These are phyloP conservation scores for Endogone sp. DNA, from an alignment of 192 early-diverging fungal species.

Conservation along the genomic window DNA sequence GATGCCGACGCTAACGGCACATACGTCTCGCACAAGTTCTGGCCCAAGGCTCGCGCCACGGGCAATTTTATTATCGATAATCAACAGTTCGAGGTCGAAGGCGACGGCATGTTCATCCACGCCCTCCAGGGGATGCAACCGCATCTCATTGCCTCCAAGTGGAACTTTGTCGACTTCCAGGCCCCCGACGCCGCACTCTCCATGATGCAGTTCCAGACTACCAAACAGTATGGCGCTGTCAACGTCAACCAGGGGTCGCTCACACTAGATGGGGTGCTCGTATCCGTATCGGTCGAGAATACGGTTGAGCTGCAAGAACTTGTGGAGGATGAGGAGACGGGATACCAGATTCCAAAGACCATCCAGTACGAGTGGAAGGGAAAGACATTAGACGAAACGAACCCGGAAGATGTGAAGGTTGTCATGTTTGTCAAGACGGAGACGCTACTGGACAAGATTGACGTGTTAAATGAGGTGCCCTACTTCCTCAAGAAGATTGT, in stretches of 20 bases:
- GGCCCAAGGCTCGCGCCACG: slow-evolving; percentile 68
- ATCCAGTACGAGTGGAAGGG: slow-evolving; percentile 77
- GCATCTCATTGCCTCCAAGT: slow-evolving; percentile 75
- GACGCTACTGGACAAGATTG: slow-evolving; percentile 77
- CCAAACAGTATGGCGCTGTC: slow-evolving; percentile 61
- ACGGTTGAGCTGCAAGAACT: slow-evolving; percentile 57
- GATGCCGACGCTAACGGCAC: slow-evolving; percentile 41
- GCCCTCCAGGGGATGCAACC: slow-evolving; percentile 86
- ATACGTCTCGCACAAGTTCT: slow-evolving; percentile 78
- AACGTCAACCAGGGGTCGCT: slow-evolving; percentile 72
- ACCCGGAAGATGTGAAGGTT: slow-evolving; percentile 60
- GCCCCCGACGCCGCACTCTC: slow-evolving; percentile 54
- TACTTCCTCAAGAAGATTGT: slow-evolving; percentile 87
- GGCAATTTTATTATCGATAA: slow-evolving; percentile 74
- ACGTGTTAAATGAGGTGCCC: slow-evolving; percentile 88
- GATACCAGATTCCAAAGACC: slow-evolving; percentile 76
- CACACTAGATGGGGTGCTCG: slow-evolving; percentile 59
- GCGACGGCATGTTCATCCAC: slow-evolving; percentile 75
- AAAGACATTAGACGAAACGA: slow-evolving; percentile 66
- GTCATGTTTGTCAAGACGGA: slow-evolving; percentile 58
- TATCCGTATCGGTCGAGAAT: slow-evolving; percentile 78
- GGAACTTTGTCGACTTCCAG: slow-evolving; percentile 85
- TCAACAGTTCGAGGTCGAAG: slow-evolving; percentile 60
- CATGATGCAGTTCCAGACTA: slow-evolving; percentile 77
- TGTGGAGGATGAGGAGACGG: slow-evolving; percentile 70